Percentiles rank a stretch among this genome's conserved stretches.
Evolutionary conservation across 352 stramenopile genomes (phyloP).

Genomic region (Thalassiosira hispida): DNA sequence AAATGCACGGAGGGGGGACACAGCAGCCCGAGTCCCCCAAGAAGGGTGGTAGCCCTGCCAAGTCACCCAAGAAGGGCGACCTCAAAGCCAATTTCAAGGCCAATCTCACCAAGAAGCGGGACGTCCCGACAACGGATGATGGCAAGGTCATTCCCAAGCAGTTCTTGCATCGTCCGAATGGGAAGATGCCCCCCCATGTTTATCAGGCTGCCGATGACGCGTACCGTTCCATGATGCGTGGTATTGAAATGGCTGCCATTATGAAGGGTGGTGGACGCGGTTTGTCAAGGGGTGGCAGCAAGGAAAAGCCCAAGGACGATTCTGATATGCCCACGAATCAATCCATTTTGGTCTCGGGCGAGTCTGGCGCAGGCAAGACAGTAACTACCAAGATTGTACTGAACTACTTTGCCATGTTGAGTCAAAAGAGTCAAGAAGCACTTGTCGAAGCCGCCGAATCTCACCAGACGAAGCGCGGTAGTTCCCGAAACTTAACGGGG

Average conservation of each 20-base stretch:
- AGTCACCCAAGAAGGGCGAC: too few relatives aligned
- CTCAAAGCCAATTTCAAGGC: too few relatives aligned
- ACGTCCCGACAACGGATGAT: slow-evolving; percentile 32
- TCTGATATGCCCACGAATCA: slow-evolving; percentile 82
- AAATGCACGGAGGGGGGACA: not conserved
- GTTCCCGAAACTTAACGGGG: not conserved
- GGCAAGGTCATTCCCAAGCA: slow-evolving; percentile 33
- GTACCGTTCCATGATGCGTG: slow-evolving; percentile 67
- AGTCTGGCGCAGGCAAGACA: slow-evolving; percentile 94
- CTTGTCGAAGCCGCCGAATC: slow-evolving; percentile 9
- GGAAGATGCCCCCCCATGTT: slow-evolving; percentile 63
- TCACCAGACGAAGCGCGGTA: too few relatives aligned
- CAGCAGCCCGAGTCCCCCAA: not conserved
- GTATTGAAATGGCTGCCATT: slow-evolving; percentile 49
- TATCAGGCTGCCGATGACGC: slow-evolving; percentile 75
- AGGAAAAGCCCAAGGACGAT: slow-evolving; percentile 6
- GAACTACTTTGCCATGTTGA: slow-evolving; percentile 93
- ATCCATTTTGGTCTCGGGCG: slow-evolving; percentile 92
- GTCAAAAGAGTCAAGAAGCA: slow-evolving; percentile 42
- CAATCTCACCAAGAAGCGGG: not conserved
- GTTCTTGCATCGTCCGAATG: slow-evolving; percentile 44
- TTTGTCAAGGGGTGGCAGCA: not conserved
- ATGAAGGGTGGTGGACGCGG: slow-evolving; percentile 25
- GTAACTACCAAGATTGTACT: slow-evolving; percentile 97
- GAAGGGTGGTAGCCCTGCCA: not conserved